These are phyloP conservation scores for Rhododendron mucronatum DNA, from an alignment of 148 eudicot species.

Conservation along the genomic window DNA sequence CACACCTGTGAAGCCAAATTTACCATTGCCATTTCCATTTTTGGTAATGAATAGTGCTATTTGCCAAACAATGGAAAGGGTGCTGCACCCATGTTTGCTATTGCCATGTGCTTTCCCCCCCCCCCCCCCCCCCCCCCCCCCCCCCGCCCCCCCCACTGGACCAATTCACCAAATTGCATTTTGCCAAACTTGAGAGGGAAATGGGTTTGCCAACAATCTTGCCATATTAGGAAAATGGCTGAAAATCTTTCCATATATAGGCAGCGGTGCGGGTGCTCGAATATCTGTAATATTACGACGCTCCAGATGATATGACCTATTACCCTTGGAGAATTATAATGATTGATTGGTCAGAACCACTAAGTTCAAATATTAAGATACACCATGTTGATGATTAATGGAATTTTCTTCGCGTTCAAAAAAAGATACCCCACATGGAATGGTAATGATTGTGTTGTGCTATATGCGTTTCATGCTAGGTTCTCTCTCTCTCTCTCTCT, in stretches of 20 bases:
- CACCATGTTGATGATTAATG: neutral
- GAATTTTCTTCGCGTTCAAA: too few species aligned
- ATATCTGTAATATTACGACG: neutral
- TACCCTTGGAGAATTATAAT: neutral
- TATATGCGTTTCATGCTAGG: neutral
- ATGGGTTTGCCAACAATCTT: neutral
- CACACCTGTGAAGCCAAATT: neutral
- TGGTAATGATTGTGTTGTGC: neutral
- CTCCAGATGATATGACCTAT: neutral
- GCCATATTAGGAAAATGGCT: neutral
- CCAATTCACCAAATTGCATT: neutral
- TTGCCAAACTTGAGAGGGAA: neutral
- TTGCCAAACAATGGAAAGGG: neutral
- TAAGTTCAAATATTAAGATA: neutral
- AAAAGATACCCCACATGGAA: neutral
- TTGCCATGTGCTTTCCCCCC: neutral
- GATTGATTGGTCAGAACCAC: neutral
- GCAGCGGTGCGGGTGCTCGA: too few species aligned
- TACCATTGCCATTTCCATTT: neutral
- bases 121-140: too few species aligned
- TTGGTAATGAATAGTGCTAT: neutral
- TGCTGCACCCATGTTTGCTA: neutral
- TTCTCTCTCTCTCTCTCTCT: too few species aligned
- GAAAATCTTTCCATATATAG: too few species aligned
- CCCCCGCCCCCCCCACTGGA: too few species aligned